A percentile compares a stretch with the other conserved stretches of the same genome.
These are phyloP conservation scores for Trichomonascus vanleenenianus DNA, from an alignment of 805 yeast species.

Conservation along the genomic window DNA sequence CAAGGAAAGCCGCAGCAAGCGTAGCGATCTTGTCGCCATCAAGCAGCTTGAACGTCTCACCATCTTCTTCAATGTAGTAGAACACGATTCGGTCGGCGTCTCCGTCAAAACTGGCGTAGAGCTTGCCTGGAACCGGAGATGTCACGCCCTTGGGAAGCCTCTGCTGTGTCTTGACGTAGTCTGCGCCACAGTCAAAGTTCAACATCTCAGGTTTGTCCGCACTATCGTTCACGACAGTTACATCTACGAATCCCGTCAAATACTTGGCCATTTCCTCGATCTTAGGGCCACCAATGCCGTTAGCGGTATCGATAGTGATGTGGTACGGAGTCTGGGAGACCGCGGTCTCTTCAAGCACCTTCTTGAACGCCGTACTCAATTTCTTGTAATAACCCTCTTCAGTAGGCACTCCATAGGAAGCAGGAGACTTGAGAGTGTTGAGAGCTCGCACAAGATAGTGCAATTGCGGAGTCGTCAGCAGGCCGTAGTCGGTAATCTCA, in stretches of 20 bases:
- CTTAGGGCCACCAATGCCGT: constrained; percentile 93
- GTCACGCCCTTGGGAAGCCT: constrained; percentile 55
- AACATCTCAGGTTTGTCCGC: constrained; percentile 48
- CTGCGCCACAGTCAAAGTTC: constrained; percentile 88
- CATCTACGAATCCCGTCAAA: constrained; percentile 35
- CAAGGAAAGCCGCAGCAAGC: constrained; percentile 60
- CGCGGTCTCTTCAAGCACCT: constrained; percentile 30
- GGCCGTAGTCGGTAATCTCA: constrained; percentile 47
- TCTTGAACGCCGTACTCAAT: constrained; percentile 45
- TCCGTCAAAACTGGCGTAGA: constrained; percentile 88
- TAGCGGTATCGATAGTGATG: constrained; percentile 81
- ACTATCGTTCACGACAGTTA: constrained; percentile 42
- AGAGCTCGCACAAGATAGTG: constrained; percentile 74
- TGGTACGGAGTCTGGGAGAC: constrained; percentile 27
- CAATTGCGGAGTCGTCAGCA: constrained; percentile 88
- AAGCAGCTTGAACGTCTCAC: constrained; percentile 32
- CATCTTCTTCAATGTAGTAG: constrained; percentile 35
- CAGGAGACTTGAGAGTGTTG: constrained; percentile 44
- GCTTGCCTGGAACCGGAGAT: constrained; percentile 35
- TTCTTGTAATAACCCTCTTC: constrained; percentile 67
- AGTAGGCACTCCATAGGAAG: constrained; percentile 50
- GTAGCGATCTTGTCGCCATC: constrained; percentile 96
- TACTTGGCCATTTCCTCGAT: constrained; percentile 40
- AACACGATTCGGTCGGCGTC: constrained; percentile 94
- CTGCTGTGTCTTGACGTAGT: constrained; percentile 87